Evolutionary conservation across 768 basidiomycete genomes (phyloP), one percentile per base, ranked within the genome.

Genomic region (Hortiboletus flavorubellus): DNA sequence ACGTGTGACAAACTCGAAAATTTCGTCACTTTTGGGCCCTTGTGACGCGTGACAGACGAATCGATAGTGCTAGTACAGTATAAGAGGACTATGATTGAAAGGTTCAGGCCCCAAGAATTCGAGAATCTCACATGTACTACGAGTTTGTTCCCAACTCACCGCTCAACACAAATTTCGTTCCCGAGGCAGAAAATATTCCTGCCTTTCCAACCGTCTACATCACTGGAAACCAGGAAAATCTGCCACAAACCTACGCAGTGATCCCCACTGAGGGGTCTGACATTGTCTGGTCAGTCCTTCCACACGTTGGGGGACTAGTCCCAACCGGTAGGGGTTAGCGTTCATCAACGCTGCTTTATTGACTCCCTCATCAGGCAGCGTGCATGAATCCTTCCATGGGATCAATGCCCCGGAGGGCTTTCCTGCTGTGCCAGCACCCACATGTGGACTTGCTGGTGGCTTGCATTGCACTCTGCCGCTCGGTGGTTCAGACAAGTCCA

Each of bases 391-490:
- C 12, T 7, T 5, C 18, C 38, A 31, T 31, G 39, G 5, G 15
- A 12, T 5, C 41, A n/a, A 16, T 8, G 7, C 5, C 12, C 11
- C n/a, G 21, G 43, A 45, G 4, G 40, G 38, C 2, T 2, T 18
- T 8, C 6, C 33, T n/a, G 15, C 18, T 5, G 18, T 30, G 23
- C n/a, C 38, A n/a, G 6, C 7, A 12, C 45, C 43, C 8, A 44
- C 50, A 14, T 65, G 63, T 18, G 46, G 40, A 11, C 44, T 65
- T 5, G 18, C 45, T 15, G 41, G 56, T n/a, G 52, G 55, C 8
- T 30, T 30, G 23, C 12, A 18, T 15, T 64, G 64, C 26, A 5
- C 37, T 12, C 4, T 50, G 11, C 45, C 57, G 1, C 49, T 64
- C 7, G 43, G 54, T 29, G 46, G 45, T 37, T 44, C 57, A 3